These are phyloP conservation scores for Corylus heterophylla DNA, from an alignment of 306 rosid species.

Conservation along the genomic window DNA sequence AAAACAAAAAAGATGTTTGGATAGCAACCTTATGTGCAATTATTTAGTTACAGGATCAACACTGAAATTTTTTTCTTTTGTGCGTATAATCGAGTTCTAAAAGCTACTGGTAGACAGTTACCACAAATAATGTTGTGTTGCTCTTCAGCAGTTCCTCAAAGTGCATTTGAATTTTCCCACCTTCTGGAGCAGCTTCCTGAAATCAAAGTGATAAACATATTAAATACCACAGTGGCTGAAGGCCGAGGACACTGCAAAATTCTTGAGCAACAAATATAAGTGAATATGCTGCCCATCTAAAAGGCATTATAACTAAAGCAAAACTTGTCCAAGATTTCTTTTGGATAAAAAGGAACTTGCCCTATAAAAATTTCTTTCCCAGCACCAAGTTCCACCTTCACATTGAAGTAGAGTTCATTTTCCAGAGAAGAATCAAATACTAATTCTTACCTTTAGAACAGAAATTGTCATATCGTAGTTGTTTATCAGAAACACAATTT, in stretches of 20 bases:
- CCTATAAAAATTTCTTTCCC: background rate
- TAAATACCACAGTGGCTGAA: constrained; percentile 17
- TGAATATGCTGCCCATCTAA: constrained; percentile 8
- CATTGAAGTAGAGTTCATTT: constrained; percentile 9
- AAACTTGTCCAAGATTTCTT: constrained; percentile 11
- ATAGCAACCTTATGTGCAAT: background rate
- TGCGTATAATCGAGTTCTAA: background rate
- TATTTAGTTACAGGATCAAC: background rate
- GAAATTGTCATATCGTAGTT: constrained; percentile 96
- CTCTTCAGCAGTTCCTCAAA: constrained; percentile 93
- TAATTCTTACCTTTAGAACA: constrained; percentile 75
- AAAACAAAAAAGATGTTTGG: background rate
- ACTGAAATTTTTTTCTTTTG: background rate
- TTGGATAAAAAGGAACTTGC: constrained; percentile 6
- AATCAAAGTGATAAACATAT: constrained; percentile 24
- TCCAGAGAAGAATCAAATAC: constrained; percentile 20
- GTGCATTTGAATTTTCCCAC: constrained; percentile 90
- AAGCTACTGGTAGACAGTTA: constrained; percentile 36
- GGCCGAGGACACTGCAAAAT: constrained; percentile 12
- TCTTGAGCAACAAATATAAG: background rate
- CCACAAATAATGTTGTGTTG: constrained; percentile 94
- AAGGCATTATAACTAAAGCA: background rate
- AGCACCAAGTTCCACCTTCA: background rate
- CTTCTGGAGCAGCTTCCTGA: constrained; percentile 94
- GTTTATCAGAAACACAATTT: constrained; percentile 90